Evolutionary conservation across 306 rosid genomes (phyloP).

Genomic region (Gastrolobium bilobum): DNA sequence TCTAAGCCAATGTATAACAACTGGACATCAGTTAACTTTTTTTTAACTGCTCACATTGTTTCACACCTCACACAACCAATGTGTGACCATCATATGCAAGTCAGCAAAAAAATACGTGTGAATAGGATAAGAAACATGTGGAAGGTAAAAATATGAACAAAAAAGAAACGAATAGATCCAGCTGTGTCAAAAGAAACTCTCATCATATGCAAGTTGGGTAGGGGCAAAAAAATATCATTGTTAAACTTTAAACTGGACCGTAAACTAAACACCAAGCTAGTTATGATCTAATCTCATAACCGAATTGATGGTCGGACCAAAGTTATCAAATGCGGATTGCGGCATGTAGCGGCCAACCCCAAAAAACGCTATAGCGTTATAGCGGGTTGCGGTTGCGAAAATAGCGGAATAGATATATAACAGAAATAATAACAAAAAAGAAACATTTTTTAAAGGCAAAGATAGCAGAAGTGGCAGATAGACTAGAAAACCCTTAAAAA

Average conservation of each 20-base stretch:
- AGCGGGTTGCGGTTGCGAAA: no score
- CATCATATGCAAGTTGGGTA: conserved; percentile 9
- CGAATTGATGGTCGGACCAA: background rate
- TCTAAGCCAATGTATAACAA: conserved; percentile 5
- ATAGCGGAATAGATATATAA: no score
- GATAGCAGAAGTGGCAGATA: no score
- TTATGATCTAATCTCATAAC: conserved; percentile 4
- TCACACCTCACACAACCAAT: conserved; percentile 20
- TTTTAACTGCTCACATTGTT: background rate
- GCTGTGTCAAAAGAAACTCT: conserved; percentile 6
- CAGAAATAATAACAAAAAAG: no score
- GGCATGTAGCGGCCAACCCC: no score
- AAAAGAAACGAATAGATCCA: background rate
- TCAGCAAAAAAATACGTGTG: background rate
- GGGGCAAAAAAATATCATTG: background rate
- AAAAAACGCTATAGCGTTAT: no score
- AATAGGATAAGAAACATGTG: conserved; percentile 1
- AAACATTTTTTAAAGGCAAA: no score
- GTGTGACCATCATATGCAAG: background rate
- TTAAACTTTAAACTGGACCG: background rate
- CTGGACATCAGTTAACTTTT: background rate
- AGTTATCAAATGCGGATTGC: no score
- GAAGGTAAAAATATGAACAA: background rate
- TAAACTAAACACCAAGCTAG: background rate
- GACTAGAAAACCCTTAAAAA: no score